These are phyloP conservation scores for Phaeotremella fagi DNA, from an alignment of 768 basidiomycete species.

Conservation along the genomic window DNA sequence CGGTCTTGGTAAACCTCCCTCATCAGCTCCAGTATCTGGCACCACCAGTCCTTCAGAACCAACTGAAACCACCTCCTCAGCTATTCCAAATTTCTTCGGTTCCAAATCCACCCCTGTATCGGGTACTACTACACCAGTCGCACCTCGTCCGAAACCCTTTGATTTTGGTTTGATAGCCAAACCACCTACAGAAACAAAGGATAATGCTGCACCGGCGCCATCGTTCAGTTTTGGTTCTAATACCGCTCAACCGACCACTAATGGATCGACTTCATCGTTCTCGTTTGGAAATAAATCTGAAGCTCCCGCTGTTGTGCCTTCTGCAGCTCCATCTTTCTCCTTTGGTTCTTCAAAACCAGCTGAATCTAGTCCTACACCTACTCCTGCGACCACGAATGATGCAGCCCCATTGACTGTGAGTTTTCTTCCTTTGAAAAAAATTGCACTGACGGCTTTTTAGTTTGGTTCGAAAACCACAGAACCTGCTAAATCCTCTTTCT, in stretches of 20 bases:
- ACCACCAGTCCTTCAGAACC: background rate
- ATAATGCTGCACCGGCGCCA: background rate
- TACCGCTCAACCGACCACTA: too few species aligned
- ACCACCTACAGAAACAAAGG: background rate
- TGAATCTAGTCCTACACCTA: background rate
- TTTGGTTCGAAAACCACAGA: constrained; percentile 4
- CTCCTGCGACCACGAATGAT: background rate
- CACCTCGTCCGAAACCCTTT: constrained; percentile 6
- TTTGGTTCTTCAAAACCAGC: constrained; percentile 10
- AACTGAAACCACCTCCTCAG: background rate
- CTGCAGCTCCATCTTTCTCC: too few species aligned
- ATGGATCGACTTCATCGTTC: too few species aligned
- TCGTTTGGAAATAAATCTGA: too few species aligned
- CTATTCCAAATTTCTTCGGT: constrained; percentile 22
- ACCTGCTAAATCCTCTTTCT: constrained; percentile 2
- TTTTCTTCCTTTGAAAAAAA: constrained; percentile 2
- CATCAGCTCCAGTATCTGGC: background rate
- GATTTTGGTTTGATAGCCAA: constrained; percentile 8
- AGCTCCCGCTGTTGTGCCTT: too few species aligned
- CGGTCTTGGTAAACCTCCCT: constrained; percentile 26
- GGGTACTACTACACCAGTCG: constrained; percentile 11
- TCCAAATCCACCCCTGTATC: constrained; percentile 8
- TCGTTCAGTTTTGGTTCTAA: background rate
- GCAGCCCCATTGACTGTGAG: background rate
- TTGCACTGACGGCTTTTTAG: background rate